A percentile compares a stretch with the other conserved stretches of the same genome.
These are phyloP conservation scores for Colletotrichum australisinense DNA, from an alignment of 2,329 filamentous ascomycete genomes.

Conservation along the genomic window DNA sequence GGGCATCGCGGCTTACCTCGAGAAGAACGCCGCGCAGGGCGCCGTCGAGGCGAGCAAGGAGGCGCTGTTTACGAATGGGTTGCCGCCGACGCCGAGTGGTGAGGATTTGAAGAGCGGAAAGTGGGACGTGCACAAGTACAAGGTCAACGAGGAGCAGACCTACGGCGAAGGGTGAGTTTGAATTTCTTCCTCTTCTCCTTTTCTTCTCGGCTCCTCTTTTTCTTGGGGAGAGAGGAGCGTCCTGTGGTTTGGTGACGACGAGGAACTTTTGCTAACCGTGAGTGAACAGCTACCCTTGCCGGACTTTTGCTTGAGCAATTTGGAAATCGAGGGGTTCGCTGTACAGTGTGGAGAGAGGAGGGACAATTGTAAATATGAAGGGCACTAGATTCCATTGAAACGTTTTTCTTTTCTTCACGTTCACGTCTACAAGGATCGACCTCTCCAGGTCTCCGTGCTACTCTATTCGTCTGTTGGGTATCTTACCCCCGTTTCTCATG, in stretches of 20 bases:
- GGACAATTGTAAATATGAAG: conserved; percentile 43
- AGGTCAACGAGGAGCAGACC: conserved; percentile 72
- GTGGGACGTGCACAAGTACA: conserved; percentile 77
- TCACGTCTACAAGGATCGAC: background rate
- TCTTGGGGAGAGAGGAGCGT: no score
- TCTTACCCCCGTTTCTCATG: background rate
- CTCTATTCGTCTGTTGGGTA: background rate
- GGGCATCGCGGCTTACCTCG: conserved; percentile 79
- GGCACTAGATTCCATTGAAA: conserved; percentile 43
- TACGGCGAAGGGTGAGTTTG: conserved; percentile 76
- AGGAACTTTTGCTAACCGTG: conserved; percentile 43
- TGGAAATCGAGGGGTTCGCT: conserved; percentile 36
- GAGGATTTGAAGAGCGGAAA: conserved; percentile 63
- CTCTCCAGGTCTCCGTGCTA: background rate
- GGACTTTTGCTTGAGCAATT: conserved; percentile 65
- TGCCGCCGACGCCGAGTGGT: conserved; percentile 90
- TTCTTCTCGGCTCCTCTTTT: background rate
- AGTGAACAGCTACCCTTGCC: conserved; percentile 69
- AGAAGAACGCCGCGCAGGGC: conserved; percentile 61
- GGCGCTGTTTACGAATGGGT: conserved; percentile 78
- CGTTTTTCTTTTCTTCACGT: background rate
- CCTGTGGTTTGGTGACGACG: conserved; percentile 6
- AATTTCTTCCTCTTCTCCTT: background rate
- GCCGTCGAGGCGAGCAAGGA: conserved; percentile 61
- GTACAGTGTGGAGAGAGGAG: conserved; percentile 37